Conservation (phyloP, 345 rosid genomes). For the Salix arbutifolia region DNA sequence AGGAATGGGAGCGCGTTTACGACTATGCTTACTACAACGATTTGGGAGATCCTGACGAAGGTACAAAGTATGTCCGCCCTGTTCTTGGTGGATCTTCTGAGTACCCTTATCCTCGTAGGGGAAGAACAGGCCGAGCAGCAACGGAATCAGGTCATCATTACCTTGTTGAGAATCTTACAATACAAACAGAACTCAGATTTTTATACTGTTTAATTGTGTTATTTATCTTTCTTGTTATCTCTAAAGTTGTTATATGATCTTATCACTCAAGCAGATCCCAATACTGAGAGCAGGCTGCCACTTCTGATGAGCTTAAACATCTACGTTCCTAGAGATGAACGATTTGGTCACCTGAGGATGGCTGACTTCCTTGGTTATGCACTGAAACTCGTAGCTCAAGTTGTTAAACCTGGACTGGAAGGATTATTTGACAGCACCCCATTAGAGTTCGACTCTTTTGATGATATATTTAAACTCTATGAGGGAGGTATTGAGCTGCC, state of each 20-base stretch:
- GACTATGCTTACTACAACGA: conserved; percentile 50
- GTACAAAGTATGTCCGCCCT: conserved; percentile 26
- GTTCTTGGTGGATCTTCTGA: conserved; percentile 42
- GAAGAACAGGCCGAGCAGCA: conserved; percentile 41
- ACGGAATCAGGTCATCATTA: conserved; percentile 26
- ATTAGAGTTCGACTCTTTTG: conserved; percentile 39
- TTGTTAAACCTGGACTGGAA: conserved; percentile 29
- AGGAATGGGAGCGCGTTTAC: conserved; percentile 43
- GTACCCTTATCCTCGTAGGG: conserved; percentile 46
- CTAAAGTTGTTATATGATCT: background rate
- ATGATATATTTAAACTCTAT: conserved; percentile 32
- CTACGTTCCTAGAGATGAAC: conserved; percentile 42
- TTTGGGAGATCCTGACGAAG: conserved; percentile 39
- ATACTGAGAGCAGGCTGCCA: conserved; percentile 34
- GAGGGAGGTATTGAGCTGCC: conserved; percentile 36
- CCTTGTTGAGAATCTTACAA: background rate
- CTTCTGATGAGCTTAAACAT: conserved; percentile 28
- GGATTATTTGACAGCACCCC: conserved; percentile 25
- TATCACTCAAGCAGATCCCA: conserved; percentile 27
- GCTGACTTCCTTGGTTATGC: conserved; percentile 37
- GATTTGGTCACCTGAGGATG: conserved; percentile 39
- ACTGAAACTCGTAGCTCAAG: conserved; percentile 31
- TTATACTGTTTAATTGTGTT: background rate
- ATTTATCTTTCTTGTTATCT: background rate
- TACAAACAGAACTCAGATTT: background rate